phyloP scores from a whole-genome alignment of 2,329 filamentous ascomycete genomes.

The Myrmaecium sp. region DNA sequence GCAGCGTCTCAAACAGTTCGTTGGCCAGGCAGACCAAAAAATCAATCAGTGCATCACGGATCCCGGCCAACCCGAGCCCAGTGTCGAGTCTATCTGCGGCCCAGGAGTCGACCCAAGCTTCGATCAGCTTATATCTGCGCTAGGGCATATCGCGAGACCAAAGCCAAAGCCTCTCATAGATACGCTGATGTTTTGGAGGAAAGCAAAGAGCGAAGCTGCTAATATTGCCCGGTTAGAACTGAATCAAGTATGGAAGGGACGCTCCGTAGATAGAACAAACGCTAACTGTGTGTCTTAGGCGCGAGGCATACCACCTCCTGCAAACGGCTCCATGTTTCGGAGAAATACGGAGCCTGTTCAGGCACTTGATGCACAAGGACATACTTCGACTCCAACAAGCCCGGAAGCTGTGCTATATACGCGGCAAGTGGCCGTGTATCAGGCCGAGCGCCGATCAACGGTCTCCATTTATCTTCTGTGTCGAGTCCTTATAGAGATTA shows the following conservation, averaged over 20 bases:
- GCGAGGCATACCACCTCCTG: conserved; percentile 5
- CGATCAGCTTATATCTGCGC: conserved; percentile 81
- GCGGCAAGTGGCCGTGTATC: conserved; percentile 54
- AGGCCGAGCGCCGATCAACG: conserved; percentile 77
- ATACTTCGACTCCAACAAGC: conserved; percentile 42
- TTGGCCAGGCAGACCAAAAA: conserved; percentile 91
- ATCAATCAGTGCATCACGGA: conserved; percentile 75
- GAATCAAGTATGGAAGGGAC: conserved; percentile 5
- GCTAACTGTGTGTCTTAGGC: conserved; percentile 8
- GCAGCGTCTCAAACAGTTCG: conserved; percentile 49
- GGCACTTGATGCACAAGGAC: conserved; percentile 5
- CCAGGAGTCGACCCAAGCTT: conserved; percentile 76
- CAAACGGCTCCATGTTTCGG: conserved; percentile 13
- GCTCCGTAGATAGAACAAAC: not conserved
- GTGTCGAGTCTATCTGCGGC: conserved; percentile 80
- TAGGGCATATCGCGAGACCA: conserved; percentile 85
- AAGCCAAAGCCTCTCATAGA: conserved; percentile 94
- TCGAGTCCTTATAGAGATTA: conserved; percentile 82
- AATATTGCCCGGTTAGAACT: conserved; percentile 12
- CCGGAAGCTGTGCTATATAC: too few species aligned
- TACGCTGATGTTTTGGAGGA: conserved; percentile 95
- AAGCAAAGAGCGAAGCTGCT: conserved; percentile 82
- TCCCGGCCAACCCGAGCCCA: conserved; percentile 62
- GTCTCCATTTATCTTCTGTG: conserved; percentile 95
- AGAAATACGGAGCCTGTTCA: conserved; percentile 20